A percentile compares a stretch with the other conserved stretches of the same genome.
Conservation (phyloP, 1,139 yeast species). For the Saccharomyces hybrid region DNA sequence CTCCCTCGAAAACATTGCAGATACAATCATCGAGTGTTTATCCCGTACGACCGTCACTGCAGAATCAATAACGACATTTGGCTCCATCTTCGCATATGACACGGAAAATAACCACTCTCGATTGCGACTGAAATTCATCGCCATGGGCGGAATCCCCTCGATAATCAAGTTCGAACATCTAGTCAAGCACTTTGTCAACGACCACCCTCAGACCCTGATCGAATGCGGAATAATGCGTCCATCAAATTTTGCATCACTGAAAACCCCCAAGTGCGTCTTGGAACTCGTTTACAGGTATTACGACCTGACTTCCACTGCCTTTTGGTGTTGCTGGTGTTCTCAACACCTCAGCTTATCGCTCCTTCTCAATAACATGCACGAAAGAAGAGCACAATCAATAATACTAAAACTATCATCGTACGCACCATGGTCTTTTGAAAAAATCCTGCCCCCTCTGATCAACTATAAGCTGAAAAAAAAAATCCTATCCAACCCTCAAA, state of each 20-base stretch:
- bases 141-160: conserved; percentile 24
- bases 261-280: conserved; percentile 14
- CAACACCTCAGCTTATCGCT: conserved; percentile 11
- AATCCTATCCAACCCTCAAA: conserved; percentile 10
- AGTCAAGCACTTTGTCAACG: conserved; percentile 11
- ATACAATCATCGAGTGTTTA: neutral
- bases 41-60: neutral
- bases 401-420: conserved; percentile 20
- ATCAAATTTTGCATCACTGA: conserved; percentile 9
- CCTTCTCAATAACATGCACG: conserved; percentile 12
- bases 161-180: conserved; percentile 12
- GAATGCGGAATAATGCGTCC: conserved; percentile 24
- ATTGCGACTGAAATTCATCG: conserved; percentile 17
- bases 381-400: conserved; percentile 22
- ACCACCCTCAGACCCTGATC: conserved; percentile 13
- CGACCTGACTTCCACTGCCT: conserved; percentile 16
- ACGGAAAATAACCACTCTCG: conserved; percentile 13
- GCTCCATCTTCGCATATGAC: conserved; percentile 16
- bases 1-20: conserved; percentile 4
- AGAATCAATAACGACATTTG: neutral
- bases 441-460: conserved; percentile 9
- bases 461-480: conserved; percentile 5
- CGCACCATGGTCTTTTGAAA: conserved; percentile 13
- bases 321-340: conserved; percentile 29
- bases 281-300: conserved; percentile 18